These are phyloP conservation scores for Trametes cinnabarina DNA, from an alignment of 768 basidiomycete genomes.

Conservation along the genomic window DNA sequence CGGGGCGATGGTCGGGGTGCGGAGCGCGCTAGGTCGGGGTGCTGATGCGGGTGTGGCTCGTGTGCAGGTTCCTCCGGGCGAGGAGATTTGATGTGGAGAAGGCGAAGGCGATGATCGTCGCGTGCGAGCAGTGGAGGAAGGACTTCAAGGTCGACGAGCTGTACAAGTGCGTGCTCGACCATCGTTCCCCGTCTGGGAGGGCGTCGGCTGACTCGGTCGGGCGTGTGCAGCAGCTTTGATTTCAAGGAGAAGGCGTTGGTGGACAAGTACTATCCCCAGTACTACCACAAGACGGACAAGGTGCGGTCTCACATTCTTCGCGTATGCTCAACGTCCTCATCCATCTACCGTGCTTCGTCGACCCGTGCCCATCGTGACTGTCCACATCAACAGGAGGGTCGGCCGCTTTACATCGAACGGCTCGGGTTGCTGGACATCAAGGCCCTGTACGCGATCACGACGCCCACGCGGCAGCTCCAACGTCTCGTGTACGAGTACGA, in stretches of 20 bases:
- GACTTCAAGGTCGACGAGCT: slow-evolving; percentile 81
- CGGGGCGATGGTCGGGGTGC: not conserved
- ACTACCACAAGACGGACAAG: slow-evolving; percentile 94
- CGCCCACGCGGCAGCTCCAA: slow-evolving; percentile 82
- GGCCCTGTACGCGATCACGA: slow-evolving; percentile 78
- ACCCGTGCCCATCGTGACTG: not conserved
- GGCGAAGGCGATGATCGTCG: slow-evolving; percentile 81
- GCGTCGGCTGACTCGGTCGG: slow-evolving; percentile 8
- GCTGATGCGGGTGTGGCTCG: not conserved
- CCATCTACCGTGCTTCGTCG: not conserved
- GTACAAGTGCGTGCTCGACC: slow-evolving; percentile 54
- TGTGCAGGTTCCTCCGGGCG: slow-evolving; percentile 78
- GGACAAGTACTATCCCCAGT: slow-evolving; percentile 92
- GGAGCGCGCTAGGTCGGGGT: not conserved
- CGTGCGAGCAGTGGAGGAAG: slow-evolving; percentile 86
- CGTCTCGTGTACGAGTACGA: slow-evolving; percentile 94
- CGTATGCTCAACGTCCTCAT: not conserved
- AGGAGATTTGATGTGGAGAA: slow-evolving; percentile 85
- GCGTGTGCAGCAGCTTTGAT: slow-evolving; percentile 63
- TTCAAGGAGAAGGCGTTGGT: slow-evolving; percentile 83
- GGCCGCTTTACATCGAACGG: slow-evolving; percentile 93
- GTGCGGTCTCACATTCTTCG: slow-evolving; percentile 37
- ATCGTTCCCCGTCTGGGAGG: too few relatives aligned
- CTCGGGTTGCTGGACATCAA: slow-evolving; percentile 87
- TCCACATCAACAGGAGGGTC: slow-evolving; percentile 67